Evolutionary conservation across 176 grass and related monocot genomes (phyloP).

Genomic region (Rhynchospora pubera): DNA sequence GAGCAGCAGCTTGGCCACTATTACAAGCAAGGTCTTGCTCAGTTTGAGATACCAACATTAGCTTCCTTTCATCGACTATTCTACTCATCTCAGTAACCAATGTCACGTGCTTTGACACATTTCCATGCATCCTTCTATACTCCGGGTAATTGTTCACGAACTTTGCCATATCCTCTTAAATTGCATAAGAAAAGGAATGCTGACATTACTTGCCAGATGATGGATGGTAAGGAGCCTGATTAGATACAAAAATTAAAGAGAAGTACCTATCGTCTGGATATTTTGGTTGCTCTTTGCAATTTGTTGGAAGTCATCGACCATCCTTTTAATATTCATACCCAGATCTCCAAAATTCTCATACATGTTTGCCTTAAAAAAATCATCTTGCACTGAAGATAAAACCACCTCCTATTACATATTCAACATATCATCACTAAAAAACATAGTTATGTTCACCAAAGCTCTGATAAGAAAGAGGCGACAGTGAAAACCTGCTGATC

Average conservation of each 20-base stretch:
- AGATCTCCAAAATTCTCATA: constrained; percentile 97
- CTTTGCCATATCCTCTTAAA: constrained; percentile 90
- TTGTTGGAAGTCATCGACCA: constrained; percentile 99
- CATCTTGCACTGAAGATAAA: constrained; percentile 86
- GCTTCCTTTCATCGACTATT: constrained; percentile 87
- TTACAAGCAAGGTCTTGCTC: constrained; percentile 97
- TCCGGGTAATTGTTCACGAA: constrained; percentile 92
- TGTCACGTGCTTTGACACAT: constrained; percentile 95
- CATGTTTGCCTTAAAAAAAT: constrained; percentile 81
- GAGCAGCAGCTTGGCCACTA: constrained; percentile 84
- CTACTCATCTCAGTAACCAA: constrained; percentile 97
- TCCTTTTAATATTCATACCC: constrained; percentile 99
- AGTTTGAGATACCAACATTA: constrained; percentile 93
- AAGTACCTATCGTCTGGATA: constrained; percentile 83
- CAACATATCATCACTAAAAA: constrained; percentile 34
- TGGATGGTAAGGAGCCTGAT: constrained; percentile 7
- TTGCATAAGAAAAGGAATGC: not conserved
- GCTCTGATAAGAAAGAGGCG: not conserved
- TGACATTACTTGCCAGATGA: not conserved
- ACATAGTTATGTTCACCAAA: not conserved
- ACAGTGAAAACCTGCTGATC: constrained; percentile 71
- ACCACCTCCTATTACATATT: constrained; percentile 70
- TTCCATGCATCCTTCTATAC: constrained; percentile 84
- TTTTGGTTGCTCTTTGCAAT: constrained; percentile 97
- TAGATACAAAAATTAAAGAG: not conserved